Percentiles rank a stretch among this genome's conserved stretches.
Evolutionary conservation across 1,139 yeast species (phyloP).

Genomic region (Suhomyces bokatorum): DNA sequence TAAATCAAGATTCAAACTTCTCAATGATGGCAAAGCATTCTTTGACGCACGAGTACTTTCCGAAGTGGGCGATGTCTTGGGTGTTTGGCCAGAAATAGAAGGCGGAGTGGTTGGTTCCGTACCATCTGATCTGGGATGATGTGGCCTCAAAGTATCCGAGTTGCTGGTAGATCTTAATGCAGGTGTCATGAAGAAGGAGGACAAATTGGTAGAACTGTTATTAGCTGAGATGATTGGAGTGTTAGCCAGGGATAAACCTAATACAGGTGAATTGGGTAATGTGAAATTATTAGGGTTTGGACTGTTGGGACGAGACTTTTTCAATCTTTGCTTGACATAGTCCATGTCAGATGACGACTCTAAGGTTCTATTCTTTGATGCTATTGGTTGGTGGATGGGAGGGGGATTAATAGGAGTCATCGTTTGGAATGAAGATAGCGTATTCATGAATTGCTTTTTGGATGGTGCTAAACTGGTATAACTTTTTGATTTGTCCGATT

Average conservation of each 20-base stretch:
- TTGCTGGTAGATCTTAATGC: conserved; percentile 13
- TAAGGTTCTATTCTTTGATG: conserved; percentile 22
- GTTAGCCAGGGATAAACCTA: conserved; percentile 42
- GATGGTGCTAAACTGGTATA: conserved; percentile 17
- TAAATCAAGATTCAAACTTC: conserved; percentile 51
- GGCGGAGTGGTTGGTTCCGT: conserved; percentile 11
- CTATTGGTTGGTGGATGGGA: conserved; percentile 2
- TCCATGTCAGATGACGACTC: conserved; percentile 46
- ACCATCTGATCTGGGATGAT: conserved; percentile 5
- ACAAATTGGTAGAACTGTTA: conserved; percentile 47
- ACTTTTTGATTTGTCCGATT: conserved; percentile 16
- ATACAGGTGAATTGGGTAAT: conserved; percentile 59
- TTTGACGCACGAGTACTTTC: conserved; percentile 25
- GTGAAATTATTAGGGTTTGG: conserved; percentile 44
- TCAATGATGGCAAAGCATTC: conserved; percentile 44
- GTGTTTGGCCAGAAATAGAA: conserved; percentile 5
- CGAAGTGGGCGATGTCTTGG: conserved; percentile 8
- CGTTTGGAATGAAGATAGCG: conserved; percentile 51
- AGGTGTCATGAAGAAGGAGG: conserved; percentile 35
- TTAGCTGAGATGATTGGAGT: conserved; percentile 49
- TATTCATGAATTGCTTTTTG: conserved; percentile 26
- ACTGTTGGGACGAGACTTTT: conserved; percentile 77
- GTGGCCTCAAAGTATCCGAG: conserved; percentile 4
- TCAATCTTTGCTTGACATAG: conserved; percentile 52
- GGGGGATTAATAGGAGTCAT: conserved; percentile 46